Evolutionary conservation across 805 yeast genomes (phyloP).

Genomic region (Wickerhamomyces hampshirensis): DNA sequence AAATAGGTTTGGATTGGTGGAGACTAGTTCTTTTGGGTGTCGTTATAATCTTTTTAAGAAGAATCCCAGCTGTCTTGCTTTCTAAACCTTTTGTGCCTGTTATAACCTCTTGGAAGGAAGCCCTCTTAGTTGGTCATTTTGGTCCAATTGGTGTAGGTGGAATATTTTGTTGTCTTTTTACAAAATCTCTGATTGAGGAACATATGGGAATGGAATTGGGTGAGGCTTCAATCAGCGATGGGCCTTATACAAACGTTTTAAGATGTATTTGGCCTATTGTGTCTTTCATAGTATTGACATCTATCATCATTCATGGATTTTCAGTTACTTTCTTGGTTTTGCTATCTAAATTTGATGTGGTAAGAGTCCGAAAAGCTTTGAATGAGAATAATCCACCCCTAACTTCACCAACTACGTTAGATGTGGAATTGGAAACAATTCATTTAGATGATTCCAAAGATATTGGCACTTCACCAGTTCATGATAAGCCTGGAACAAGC

Average conservation of each 20-base stretch:
- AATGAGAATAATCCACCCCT: neutral
- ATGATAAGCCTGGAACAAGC: slow-evolving; percentile 1
- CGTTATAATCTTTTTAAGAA: slow-evolving; percentile 66
- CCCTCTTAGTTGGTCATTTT: slow-evolving; percentile 89
- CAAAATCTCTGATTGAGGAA: slow-evolving; percentile 61
- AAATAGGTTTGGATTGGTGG: slow-evolving; percentile 71
- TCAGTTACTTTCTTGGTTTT: slow-evolving; percentile 58
- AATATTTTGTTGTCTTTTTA: slow-evolving; percentile 73
- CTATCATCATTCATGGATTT: slow-evolving; percentile 88
- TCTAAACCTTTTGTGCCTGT: slow-evolving; percentile 82
- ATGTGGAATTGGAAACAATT: slow-evolving; percentile 4
- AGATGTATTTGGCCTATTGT: slow-evolving; percentile 71
- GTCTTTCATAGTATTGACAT: slow-evolving; percentile 72
- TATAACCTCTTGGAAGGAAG: slow-evolving; percentile 88
- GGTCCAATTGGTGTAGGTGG: slow-evolving; percentile 98
- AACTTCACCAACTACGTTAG: slow-evolving; percentile 1
- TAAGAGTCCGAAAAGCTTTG: slow-evolving; percentile 4
- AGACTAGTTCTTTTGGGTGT: slow-evolving; percentile 70
- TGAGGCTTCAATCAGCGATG: slow-evolving; percentile 41
- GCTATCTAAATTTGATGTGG: slow-evolving; percentile 6
- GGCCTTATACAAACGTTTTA: slow-evolving; percentile 53
- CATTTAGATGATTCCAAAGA: neutral
- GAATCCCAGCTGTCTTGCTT: slow-evolving; percentile 77
- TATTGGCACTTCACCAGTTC: neutral
- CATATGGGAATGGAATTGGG: slow-evolving; percentile 19